Percentiles rank a stretch among this genome's conserved stretches.
phyloP scores from a whole-genome alignment of 257 asterid species.

The Solanum peruvianum region DNA sequence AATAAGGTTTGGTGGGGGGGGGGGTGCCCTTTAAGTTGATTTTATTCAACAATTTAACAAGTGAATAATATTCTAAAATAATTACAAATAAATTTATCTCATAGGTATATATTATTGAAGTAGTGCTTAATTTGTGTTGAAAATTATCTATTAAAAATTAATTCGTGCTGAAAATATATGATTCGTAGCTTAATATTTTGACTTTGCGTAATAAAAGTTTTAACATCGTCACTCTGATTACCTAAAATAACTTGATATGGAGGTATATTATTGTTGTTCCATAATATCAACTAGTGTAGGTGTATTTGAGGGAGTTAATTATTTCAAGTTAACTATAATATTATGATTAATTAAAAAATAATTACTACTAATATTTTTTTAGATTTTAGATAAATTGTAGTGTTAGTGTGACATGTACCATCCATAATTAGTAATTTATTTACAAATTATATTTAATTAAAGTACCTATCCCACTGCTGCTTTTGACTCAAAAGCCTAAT shows the following conservation, averaged over 20 bases:
- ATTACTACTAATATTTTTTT: background rate
- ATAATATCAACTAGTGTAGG: background rate
- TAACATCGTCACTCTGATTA: rapidly evolving
- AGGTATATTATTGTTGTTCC: background rate
- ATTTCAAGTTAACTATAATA: background rate
- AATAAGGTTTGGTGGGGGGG: background rate
- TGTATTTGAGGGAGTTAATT: background rate
- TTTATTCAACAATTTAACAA: background rate
- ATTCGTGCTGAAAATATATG: background rate
- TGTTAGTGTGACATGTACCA: background rate
- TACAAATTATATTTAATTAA: background rate
- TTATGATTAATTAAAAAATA: background rate
- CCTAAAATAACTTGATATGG: background rate
- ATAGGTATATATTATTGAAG: background rate
- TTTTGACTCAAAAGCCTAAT: background rate
- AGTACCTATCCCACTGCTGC: background rate
- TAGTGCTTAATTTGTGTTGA: background rate
- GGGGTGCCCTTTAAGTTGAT: background rate
- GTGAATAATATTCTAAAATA: background rate
- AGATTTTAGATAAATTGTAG: background rate
- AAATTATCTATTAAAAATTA: background rate
- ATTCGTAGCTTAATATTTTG: too few relatives aligned
- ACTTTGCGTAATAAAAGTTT: background rate
- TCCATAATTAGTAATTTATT: background rate
- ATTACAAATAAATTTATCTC: background rate